Evolutionary conservation across 495 filamentous ascomycete genomes (phyloP).

Genomic region (Penicillium crystallinum): DNA sequence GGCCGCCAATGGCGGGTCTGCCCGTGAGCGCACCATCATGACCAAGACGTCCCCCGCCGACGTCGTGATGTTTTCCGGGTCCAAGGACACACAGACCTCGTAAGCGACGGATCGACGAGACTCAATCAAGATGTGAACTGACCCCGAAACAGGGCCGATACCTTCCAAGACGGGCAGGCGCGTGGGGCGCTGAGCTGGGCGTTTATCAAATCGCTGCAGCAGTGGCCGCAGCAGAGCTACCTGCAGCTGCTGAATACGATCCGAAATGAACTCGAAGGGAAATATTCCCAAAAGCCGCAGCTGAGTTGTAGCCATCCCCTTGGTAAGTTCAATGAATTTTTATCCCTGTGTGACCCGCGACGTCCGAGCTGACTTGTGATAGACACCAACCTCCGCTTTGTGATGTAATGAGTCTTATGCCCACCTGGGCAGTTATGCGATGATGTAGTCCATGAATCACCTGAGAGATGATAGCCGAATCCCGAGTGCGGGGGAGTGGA

Average conservation of each 20-base stretch:
- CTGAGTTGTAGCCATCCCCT: conserved; percentile 94
- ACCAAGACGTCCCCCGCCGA: conserved; percentile 95
- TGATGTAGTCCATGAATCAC: conserved; percentile 4
- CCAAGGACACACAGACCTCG: conserved; percentile 89
- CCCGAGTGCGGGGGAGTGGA: not conserved
- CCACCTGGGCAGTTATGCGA: not conserved
- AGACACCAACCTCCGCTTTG: conserved; percentile 42
- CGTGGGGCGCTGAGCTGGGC: conserved; percentile 97
- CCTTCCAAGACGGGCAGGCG: conserved; percentile 64
- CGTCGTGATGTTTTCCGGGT: conserved; percentile 96
- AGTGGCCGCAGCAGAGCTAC: conserved; percentile 94
- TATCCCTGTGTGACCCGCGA: not conserved
- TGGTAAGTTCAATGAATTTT: conserved; percentile 51
- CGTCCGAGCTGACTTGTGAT: conserved; percentile 14
- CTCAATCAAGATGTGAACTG: not conserved
- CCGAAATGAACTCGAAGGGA: conserved; percentile 80
- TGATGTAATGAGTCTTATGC: conserved; percentile 36
- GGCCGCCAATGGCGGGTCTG: conserved; percentile 72
- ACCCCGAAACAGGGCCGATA: conserved; percentile 31
- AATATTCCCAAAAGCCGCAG: conserved; percentile 96
- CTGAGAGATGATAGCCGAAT: not conserved
- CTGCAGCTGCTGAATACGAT: conserved; percentile 91
- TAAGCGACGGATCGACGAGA: conserved; percentile 16
- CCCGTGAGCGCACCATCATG: conserved; percentile 66
- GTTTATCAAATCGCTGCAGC: conserved; percentile 86